These are phyloP conservation scores for Dimocarpus longan DNA, from an alignment of 345 rosid genomes.

Conservation along the genomic window DNA sequence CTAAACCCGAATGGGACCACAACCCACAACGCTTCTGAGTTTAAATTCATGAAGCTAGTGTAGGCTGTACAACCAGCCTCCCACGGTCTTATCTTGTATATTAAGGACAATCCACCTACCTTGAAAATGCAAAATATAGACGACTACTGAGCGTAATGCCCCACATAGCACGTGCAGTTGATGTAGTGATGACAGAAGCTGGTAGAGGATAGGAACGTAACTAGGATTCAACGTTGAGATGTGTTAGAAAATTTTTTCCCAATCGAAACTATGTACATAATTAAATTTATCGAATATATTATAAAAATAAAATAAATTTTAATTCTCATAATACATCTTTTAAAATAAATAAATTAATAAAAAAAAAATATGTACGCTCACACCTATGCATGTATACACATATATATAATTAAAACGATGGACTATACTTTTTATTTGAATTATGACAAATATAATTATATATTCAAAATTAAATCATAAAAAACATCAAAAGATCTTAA, in stretches of 20 bases:
- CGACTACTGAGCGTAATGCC: slow-evolving; percentile 25
- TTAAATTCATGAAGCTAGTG: slow-evolving; percentile 46
- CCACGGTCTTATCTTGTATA: slow-evolving; percentile 38
- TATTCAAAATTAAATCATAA: too few species aligned
- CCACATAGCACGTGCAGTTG: neutral
- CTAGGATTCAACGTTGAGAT: too few species aligned
- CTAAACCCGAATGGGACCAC: slow-evolving; percentile 51
- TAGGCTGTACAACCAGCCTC: slow-evolving; percentile 45
- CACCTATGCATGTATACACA: too few species aligned
- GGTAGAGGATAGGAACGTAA: neutral
- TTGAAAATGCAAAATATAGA: slow-evolving; percentile 40
- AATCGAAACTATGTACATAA: slow-evolving; percentile 3
- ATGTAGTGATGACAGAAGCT: slow-evolving; percentile 49
- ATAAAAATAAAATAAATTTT: slow-evolving; percentile 29
- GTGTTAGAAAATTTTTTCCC: too few species aligned
- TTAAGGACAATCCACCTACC: slow-evolving; percentile 36
- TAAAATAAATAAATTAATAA: too few species aligned
- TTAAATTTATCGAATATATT: slow-evolving; percentile 19
- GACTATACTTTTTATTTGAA: too few species aligned
- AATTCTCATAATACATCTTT: neutral
- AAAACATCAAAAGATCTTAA: too few species aligned
- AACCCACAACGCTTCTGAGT: slow-evolving; percentile 26
- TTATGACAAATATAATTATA: too few species aligned
- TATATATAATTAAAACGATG: too few species aligned
- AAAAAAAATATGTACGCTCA: too few species aligned